Conservation (phyloP, 2,329 filamentous ascomycete species). For the Pezicula radicicola region DNA sequence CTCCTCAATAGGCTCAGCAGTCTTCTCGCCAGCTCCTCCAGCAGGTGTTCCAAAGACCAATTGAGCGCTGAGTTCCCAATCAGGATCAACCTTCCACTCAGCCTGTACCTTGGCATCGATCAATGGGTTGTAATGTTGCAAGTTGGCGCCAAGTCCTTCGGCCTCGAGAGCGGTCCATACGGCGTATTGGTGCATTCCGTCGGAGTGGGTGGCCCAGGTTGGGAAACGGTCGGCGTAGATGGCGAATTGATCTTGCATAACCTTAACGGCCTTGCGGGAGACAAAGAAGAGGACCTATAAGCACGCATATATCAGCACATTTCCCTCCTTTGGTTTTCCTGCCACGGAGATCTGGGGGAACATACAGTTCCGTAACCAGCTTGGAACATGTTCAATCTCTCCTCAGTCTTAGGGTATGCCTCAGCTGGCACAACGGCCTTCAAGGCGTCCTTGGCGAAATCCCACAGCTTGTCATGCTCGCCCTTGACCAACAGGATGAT, state of each 20-base stretch:
- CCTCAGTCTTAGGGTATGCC: constrained; percentile 15
- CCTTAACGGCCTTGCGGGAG: constrained; percentile 65
- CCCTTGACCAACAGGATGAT: constrained; percentile 74
- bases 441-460: constrained; percentile 62
- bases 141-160: constrained; percentile 81
- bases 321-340: background rate
- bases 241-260: constrained; percentile 66
- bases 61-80: constrained; percentile 79
- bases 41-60: constrained; percentile 73
- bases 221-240: constrained; percentile 79
- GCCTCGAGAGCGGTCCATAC: constrained; percentile 80
- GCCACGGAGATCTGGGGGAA: constrained; percentile 14
- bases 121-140: constrained; percentile 92
- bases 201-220: constrained; percentile 71
- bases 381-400: constrained; percentile 52
- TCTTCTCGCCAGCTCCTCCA: constrained; percentile 59
- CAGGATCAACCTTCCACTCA: constrained; percentile 66
- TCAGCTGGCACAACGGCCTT: constrained; percentile 62
- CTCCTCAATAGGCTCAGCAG: constrained; percentile 61
- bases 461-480: constrained; percentile 89
- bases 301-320: background rate
- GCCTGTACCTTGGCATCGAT: constrained; percentile 68
- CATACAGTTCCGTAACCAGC: constrained; percentile 72
- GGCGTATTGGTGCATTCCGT: constrained; percentile 78
- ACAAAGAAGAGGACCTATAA: constrained; percentile 77